Evolutionary conservation across 1,284 basidiomycete genomes (phyloP).

Genomic region (Austroboletus sp.): DNA sequence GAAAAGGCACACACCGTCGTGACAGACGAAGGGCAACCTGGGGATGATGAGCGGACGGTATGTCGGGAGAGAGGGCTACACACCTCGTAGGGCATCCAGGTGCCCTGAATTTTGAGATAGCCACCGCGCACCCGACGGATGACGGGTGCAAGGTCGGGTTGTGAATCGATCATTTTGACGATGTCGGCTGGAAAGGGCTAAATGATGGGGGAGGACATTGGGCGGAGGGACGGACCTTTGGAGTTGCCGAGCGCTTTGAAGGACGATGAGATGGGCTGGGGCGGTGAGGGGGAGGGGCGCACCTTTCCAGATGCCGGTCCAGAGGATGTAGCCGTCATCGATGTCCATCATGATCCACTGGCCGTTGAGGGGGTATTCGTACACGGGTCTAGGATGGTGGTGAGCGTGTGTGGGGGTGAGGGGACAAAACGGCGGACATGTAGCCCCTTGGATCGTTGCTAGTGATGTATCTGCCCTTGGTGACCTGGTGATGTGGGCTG

Average conservation of each 20-base stretch:
- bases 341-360: slow-evolving; percentile 92
- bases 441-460: slow-evolving; percentile 82
- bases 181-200: slow-evolving; percentile 60
- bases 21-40: slow-evolving; percentile 69
- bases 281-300: slow-evolving; percentile 6
- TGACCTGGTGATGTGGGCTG: slow-evolving; percentile 70
- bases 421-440: slow-evolving; percentile 45
- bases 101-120: slow-evolving; percentile 82
- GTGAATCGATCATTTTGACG: slow-evolving; percentile 82
- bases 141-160: slow-evolving; percentile 73
- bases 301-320: slow-evolving; percentile 89
- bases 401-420: slow-evolving; percentile 3
- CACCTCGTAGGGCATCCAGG: slow-evolving; percentile 85
- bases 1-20: slow-evolving; percentile 50
- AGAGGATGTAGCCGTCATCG: slow-evolving; percentile 79
- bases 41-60: slow-evolving; percentile 11
- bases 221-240: slow-evolving; percentile 51
- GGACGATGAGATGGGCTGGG: slow-evolving; percentile 7
- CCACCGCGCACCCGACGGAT: slow-evolving; percentile 78
- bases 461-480: slow-evolving; percentile 78
- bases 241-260: slow-evolving; percentile 69
- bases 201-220: slow-evolving; percentile 9
- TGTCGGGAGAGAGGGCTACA: slow-evolving; percentile 14
- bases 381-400: slow-evolving; percentile 56
- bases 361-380: slow-evolving; percentile 78